Base-by-base conservation (phyloP, 768 basidiomycete genomes). In the Tylopilus subfusipes region DNA sequence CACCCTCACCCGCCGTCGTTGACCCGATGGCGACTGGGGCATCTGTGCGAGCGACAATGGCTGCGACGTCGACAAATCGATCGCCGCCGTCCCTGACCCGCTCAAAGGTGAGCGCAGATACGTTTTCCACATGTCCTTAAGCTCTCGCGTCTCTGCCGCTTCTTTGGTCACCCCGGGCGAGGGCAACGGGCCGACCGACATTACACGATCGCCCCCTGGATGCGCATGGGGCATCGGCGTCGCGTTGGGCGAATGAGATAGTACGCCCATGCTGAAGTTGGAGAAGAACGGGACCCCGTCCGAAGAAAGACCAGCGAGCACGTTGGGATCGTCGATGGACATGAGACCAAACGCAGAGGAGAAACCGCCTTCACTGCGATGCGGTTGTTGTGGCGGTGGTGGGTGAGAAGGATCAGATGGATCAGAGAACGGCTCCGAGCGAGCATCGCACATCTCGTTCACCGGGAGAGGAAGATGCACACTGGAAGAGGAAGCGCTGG, bases 41-140 rank as follows among this genome's bases (percentile, higher is more conserved):
- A 65, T 55, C 30, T 53, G 61, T 7, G 52, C 25, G 3, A 18
- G 45, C 55, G 63, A 16, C 34, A 59, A 10, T 54, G 62, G 45
- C 39, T 53, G 57, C 33, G 52, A 46, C 13, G 21, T 7, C 30
- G 55, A 50, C 5, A 25, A 5, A 24, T 66, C 54, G 57, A 57
- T 25, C 50, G 45, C 21, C 8, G 19, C 56, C 4, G 57, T 39
- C 12, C 59, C 63, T 3, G 75, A 68, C 1, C 73, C 76, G 18
- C 72, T 70, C 42, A 84, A 65, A 24, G 88, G 88, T 21, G 86
- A 89, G 36, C 82, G 78, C 73, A 90, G 77, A 61, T 85, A 90
- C 58, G 82, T 75, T 68, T 78, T 88, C 88, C 88, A 90, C 57
- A 88, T 82, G 50, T 88, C 85, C 45, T 78, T 74, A 64, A 88